Evolutionary conservation across 495 filamentous ascomycete genomes (phyloP), one percentile per base, ranked within the genome.

Genomic region (Neurospora africana): DNA sequence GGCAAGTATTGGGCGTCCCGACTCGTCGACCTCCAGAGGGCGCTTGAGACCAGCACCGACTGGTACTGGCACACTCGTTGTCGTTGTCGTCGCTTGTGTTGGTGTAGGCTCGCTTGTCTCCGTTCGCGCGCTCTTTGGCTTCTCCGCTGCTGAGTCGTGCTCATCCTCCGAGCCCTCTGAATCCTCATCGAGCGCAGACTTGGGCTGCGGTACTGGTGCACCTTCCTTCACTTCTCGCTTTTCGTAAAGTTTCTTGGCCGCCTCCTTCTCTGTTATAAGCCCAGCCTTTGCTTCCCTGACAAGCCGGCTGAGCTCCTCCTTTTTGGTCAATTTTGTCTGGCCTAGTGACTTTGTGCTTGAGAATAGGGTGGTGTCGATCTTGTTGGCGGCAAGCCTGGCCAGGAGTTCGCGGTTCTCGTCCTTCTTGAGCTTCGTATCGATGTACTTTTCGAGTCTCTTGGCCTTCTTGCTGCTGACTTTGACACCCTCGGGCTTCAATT

Each of bases 401-500:
- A 98, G 86, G 23, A 99, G 82, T 70, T 89, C 91, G 10, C 91
- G 82, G 78, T 93, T 97, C 77, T 98, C 95, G 78, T 99, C 95
- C 79, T 98, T 98, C 78, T 87, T 91, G 8, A 98, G 83, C 85
- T 99, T 99, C 69, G 85, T 95, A 77, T 98, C 95, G 84, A 99
- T 97, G 78, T 99, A 99, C 78, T 98, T 98, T 72, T 98, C 93
- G 40, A 99, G 83, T 44, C 95, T 86, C 82, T 98, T 98, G 70
- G 93, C 87, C 83, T 99, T 99, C 84, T 98, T 97, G 44, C 88
- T 85, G 39, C 91, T 95, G 73, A 97, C 88, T 78, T 92, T 92
- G n/a, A 86, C 81, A 69, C 92, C 86, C 71, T 91, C 87, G n/a
- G 89, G 88, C 72, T 86, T 89, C 65, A 97, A 75, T 74, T 91